Conservation (phyloP, 495 filamentous ascomycete species). For the Trichoderma orchidacearum region DNA sequence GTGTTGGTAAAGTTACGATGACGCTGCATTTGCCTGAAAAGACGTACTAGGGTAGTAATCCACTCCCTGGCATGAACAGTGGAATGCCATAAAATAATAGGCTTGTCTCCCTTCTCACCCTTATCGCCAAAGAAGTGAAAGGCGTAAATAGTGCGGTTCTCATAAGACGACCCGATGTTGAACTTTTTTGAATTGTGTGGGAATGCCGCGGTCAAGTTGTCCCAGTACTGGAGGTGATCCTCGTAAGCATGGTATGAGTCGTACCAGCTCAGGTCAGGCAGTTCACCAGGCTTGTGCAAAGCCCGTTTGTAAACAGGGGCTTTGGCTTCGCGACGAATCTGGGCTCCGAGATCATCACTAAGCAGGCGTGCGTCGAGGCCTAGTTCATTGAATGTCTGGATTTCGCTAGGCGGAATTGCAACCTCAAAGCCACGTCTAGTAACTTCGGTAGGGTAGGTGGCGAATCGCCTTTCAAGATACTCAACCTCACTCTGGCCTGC, state of each 20-base stretch:
- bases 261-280: constrained; percentile 17
- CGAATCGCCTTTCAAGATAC: not conserved
- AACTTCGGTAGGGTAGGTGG: not conserved
- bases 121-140: constrained; percentile 44
- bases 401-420: constrained; percentile 22
- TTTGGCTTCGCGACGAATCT: constrained; percentile 21
- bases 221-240: constrained; percentile 40
- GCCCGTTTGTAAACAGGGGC: constrained; percentile 10
- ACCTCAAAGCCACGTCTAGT: constrained; percentile 15
- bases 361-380: constrained; percentile 20
- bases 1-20: constrained; percentile 28
- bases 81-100: constrained; percentile 44
- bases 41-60: constrained; percentile 46
- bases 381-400: constrained; percentile 18
- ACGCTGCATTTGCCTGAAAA: too few species aligned
- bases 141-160: constrained; percentile 38
- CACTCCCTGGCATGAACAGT: constrained; percentile 54
- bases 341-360: constrained; percentile 29
- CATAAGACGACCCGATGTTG: constrained; percentile 31
- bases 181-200: constrained; percentile 40
- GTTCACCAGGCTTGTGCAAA: not conserved
- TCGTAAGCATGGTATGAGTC: constrained; percentile 41
- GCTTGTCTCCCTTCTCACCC: constrained; percentile 38
- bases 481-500: not conserved
- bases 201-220: constrained; percentile 33